These are phyloP conservation scores for Jaltomata sinuosa DNA, from an alignment of 257 asterid genomes.

Conservation along the genomic window DNA sequence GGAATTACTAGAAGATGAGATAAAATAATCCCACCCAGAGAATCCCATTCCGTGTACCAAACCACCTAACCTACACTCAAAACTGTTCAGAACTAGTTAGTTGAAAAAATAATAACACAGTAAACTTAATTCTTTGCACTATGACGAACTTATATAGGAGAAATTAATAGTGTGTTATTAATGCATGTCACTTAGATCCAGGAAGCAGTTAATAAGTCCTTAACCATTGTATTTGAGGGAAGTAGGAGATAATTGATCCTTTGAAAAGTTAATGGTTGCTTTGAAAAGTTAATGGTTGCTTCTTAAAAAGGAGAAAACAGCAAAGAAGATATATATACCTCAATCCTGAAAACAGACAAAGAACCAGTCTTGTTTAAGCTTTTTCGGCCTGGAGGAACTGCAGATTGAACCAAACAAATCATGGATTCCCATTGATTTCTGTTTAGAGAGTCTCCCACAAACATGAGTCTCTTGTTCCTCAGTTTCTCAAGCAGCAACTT, in stretches of 20 bases:
- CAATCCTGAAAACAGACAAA: conserved; percentile 58
- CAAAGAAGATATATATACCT: conserved; percentile 26
- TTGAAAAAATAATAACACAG: neutral
- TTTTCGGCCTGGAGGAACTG: conserved; percentile 37
- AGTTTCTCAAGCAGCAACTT: conserved; percentile 55
- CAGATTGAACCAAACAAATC: conserved; percentile 72
- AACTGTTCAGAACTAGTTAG: no score
- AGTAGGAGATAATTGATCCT: neutral
- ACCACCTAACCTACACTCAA: no score
- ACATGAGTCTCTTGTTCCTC: conserved; percentile 85
- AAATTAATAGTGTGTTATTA: neutral
- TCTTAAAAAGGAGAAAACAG: neutral
- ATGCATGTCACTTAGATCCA: neutral
- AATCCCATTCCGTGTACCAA: no score
- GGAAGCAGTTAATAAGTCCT: neutral
- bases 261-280: neutral
- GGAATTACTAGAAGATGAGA: no score
- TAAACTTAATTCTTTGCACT: neutral
- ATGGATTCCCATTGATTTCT: conserved; percentile 89
- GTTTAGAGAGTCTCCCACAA: conserved; percentile 77
- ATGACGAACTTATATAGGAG: neutral
- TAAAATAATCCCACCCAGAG: no score
- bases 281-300: neutral
- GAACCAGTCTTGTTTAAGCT: conserved; percentile 74
- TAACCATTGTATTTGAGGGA: neutral